Evolutionary conservation across 768 basidiomycete species (phyloP), one percentile per base, ranked within the genome.

Genomic region (Serendipita sp.): DNA sequence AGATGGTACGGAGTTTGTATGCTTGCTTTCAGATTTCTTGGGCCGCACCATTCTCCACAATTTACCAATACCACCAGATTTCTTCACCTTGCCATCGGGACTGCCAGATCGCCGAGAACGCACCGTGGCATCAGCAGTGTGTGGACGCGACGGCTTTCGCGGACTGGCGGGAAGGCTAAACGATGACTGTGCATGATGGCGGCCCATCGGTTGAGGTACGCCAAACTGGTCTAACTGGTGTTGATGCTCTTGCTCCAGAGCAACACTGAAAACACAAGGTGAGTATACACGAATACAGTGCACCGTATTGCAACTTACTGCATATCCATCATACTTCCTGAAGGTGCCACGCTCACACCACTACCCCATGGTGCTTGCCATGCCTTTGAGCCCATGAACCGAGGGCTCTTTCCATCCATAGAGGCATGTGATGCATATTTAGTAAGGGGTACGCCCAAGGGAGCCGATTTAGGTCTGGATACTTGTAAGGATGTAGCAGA

Each of bases 241-340:
- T 13, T 70, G 68, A 62, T 41, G 41, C 41, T 41, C 41, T 38
- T 83, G 83, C 67, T 90, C 87, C 47, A 91, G 78, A 62, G 88
- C 89, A 70, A 91, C 79, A 70, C 89, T 91, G 68, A 8, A 56
- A 67, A 67, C 36, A 28, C 36, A 28, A 16, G 3, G 30, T 32
- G 13, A 63, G 63, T 41, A 52, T 65, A 44, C 34, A 28, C 56
- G 11, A 46, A 63, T 35, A 66, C 66, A 65, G n/a, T 38, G 1
- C 28, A 3, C 16, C 38, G 28, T 18, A 32, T 35, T 2, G 65
- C 16, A 15, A 84, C 88, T 68, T 75, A 91, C 89, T 92, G 90
- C 90, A 92, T 91, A 72, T 91, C 88, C 68, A 91, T 75, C 88
- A 92, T 90, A 70, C 90, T 92, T 63, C 90, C 90, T 2, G 86